Evolutionary conservation across 1,284 basidiomycete genomes (phyloP), one percentile per base, ranked within the genome.

Genomic region (Puccinia polysora): DNA sequence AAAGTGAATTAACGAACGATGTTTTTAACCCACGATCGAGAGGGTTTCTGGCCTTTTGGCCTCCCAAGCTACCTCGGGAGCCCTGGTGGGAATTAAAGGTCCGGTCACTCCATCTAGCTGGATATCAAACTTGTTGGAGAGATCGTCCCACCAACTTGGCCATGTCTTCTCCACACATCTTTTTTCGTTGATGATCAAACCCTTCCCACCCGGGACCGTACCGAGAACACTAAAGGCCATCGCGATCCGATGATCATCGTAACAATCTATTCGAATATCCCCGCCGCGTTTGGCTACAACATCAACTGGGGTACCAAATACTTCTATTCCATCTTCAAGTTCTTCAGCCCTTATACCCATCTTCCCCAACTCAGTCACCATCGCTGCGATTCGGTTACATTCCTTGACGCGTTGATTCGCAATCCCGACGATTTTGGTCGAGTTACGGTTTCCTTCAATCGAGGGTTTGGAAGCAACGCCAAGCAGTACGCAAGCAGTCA

Each of bases 91-190:
- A 74, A 20, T 65, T 75, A 59, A 73, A 18, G 79, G 75, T 4
- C 76, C 75, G 49, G 80, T 34, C 7, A 72, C 52, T 15, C 70
- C 70, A 36, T 52, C 64, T 50, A 65, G 62, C 70, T 34, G 64
- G 63, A 55, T 73, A 70, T 32, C 63, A 60, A 89, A 90, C 85
- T 93, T 94, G 82, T 90, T 91, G 79, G 91, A 86, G 25, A 98
- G 84, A 80, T 97, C 96, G 78, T 98, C 96, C 93, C 95, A 98
- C 90, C 94, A 99, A 79, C 94, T 93, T 1, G 96, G 95, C 95
- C 95, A 98, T 0, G 96, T 98, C 85, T 99, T 99, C 81, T 97
- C 95, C 25, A 98, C 95, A 78, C 95, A 97, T 67, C 95, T 85
- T 82, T 96, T 97, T 82, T 98, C 95, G 78, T 97, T 92, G 45